A percentile compares a stretch with the other conserved stretches of the same genome.
Conservation (phyloP, 495 filamentous ascomycete species). For the Evernia prunastri region DNA sequence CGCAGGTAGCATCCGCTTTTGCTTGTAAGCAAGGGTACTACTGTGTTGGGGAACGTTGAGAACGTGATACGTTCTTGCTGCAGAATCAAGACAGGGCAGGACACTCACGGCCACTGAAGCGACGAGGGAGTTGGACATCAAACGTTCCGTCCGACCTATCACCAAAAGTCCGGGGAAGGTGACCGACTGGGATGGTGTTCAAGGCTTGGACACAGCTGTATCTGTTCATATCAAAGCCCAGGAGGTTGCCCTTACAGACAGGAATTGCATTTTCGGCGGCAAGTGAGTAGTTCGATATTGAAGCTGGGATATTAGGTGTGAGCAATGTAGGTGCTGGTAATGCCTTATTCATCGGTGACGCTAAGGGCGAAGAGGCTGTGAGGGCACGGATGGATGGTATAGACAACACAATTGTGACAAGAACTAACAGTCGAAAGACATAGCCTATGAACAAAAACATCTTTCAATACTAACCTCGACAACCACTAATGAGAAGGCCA, state of each 20-base stretch:
- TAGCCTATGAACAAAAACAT: background rate
- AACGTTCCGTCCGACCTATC: background rate
- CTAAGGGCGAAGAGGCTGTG: background rate
- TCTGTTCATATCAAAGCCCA: slow-evolving; percentile 2
- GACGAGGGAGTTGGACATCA: background rate
- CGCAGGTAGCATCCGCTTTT: background rate
- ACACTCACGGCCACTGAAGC: background rate
- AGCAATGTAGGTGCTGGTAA: too few relatives aligned
- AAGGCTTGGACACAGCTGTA: slow-evolving; percentile 4
- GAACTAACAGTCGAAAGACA: background rate
- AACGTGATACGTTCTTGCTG: too few relatives aligned
- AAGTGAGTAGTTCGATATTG: background rate
- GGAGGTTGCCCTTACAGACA: background rate
- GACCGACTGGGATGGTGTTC: background rate
- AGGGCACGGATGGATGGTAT: background rate
- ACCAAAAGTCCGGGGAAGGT: background rate
- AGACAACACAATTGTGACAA: background rate
- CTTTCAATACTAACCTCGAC: background rate
- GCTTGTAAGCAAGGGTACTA: background rate
- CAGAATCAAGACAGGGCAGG: too few relatives aligned
- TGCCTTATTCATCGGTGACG: background rate
- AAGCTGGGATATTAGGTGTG: background rate
- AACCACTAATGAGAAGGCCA: background rate
- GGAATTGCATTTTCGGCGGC: background rate
- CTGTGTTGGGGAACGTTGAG: background rate